Evolutionary conservation across 2,329 filamentous ascomycete species (phyloP), one percentile per base, ranked within the genome.

Genomic region (Pseudocercospora cruenta): DNA sequence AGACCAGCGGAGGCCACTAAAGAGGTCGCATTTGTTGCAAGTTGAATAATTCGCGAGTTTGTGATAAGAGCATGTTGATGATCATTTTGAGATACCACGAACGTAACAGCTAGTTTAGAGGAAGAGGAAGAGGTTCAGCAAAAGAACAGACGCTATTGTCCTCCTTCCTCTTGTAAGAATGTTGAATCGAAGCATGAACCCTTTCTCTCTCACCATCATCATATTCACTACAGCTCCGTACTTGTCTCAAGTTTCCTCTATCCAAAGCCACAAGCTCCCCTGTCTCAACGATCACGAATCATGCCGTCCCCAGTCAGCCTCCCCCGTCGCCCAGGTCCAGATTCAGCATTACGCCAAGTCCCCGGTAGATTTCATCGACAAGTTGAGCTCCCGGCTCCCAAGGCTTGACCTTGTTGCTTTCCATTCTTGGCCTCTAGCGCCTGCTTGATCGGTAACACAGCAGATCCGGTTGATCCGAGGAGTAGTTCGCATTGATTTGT

Each of bases 1-100:
- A 47, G 10, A 57, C 60, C 31, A 54, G 19, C 19, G 68, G 68
- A 24, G 70, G 70, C 36, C 70, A 71, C 22, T 71, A 58, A 63
- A 36, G 49, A 36, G 21, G 10, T n/a, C 7, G 24, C 51, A 9
- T 39, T 7, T 43, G 16, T 43, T 43, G 16, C 12, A n/a, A 7
- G 6, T 43, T 43, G 14, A n/a, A 8, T 43, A n/a, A 19, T n/a
- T 43, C 14, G 6, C 12, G 10, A 51, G 19, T 51, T 22, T 26
- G 9, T 22, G 21, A 51, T 12, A 51, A 22, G 47, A 51, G 47
- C 47, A 51, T 51, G 47, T 51, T 51, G 47, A 51, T 22, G 24
- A 51, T 45, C 14, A 26, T 51, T 51, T 51, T 51, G 47, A 26
- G 19, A 43, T 43, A 43, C 39, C 39, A 43, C 39, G 39, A 43